Percentiles rank a stretch among this genome's conserved stretches.
These are phyloP conservation scores for Tilletia caries DNA, from an alignment of 1,284 basidiomycete species.

Conservation along the genomic window DNA sequence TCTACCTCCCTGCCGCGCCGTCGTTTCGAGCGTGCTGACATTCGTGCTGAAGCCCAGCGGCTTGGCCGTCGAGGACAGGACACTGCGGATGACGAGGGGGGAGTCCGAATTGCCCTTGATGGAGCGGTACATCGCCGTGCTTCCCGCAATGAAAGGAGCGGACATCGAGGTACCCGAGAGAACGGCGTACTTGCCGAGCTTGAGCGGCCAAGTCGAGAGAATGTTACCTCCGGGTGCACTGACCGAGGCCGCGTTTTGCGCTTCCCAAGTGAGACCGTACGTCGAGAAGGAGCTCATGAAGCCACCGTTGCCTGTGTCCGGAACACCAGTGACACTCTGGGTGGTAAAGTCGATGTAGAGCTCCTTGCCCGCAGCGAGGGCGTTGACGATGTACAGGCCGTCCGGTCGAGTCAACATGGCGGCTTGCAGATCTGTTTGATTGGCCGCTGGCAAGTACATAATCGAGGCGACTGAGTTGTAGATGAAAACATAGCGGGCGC, in stretches of 20 bases:
- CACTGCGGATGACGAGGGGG: constrained; percentile 52
- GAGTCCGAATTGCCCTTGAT: constrained; percentile 58
- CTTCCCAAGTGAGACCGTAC: constrained; percentile 65
- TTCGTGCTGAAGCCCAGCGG: constrained; percentile 59
- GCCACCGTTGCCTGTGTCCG: constrained; percentile 59
- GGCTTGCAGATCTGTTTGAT: constrained; percentile 25
- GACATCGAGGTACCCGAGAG: constrained; percentile 56
- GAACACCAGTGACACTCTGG: constrained; percentile 54
- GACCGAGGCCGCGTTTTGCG: constrained; percentile 63
- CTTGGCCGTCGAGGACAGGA: constrained; percentile 65
- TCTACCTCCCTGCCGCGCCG: constrained; percentile 67
- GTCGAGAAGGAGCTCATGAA: constrained; percentile 62
- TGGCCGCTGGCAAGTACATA: constrained; percentile 28
- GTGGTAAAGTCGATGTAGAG: constrained; percentile 61
- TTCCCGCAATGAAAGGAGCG: constrained; percentile 62
- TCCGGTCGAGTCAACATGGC: constrained; percentile 33
- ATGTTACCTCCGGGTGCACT: constrained; percentile 63
- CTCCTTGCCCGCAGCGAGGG: constrained; percentile 56
- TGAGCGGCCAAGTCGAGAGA: constrained; percentile 41
- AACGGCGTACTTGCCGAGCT: constrained; percentile 56
- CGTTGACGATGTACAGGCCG: constrained; percentile 52
- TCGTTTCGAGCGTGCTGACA: constrained; percentile 62
- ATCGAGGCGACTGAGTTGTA: constrained; percentile 46
- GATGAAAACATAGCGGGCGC: constrained; percentile 48
- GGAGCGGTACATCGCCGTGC: constrained; percentile 64